Conservation (phyloP, 2,329 filamentous ascomycete genomes). For the Apiospora marii region DNA sequence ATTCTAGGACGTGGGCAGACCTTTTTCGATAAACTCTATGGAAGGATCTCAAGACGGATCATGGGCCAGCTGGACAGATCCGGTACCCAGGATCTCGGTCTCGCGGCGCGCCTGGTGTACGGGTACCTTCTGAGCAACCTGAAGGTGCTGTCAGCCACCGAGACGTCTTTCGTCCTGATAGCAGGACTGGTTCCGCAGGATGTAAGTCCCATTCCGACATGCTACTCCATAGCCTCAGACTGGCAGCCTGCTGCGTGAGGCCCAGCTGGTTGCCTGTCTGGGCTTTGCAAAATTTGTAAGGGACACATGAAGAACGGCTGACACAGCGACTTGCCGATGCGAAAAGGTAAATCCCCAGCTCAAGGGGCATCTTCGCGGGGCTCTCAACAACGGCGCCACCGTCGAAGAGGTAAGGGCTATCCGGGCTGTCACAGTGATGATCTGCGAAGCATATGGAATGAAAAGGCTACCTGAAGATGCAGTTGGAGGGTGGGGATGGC, state of each 20-base stretch:
- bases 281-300: neutral
- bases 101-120: conserved; percentile 57
- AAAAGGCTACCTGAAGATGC: conserved; percentile 43
- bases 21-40: conserved; percentile 59
- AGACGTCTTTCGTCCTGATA: conserved; percentile 61
- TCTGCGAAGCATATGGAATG: conserved; percentile 58
- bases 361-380: conserved; percentile 60
- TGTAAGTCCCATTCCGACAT: conserved; percentile 42
- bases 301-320: neutral
- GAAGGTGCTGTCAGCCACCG: conserved; percentile 51
- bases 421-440: conserved; percentile 51
- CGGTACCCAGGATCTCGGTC: conserved; percentile 57
- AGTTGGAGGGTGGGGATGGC: conserved; percentile 55
- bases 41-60: conserved; percentile 55
- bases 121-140: conserved; percentile 58
- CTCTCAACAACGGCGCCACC: conserved; percentile 57
- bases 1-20: conserved; percentile 52
- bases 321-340: neutral
- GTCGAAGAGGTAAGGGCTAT: conserved; percentile 58
- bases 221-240: neutral
- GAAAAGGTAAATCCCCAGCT: conserved; percentile 58
- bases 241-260: neutral
- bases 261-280: neutral
- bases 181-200: conserved; percentile 60
- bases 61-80: conserved; percentile 57